These are phyloP conservation scores for Trichoderma sp. DNA, from an alignment of 2,329 filamentous ascomycete genomes.

Conservation along the genomic window DNA sequence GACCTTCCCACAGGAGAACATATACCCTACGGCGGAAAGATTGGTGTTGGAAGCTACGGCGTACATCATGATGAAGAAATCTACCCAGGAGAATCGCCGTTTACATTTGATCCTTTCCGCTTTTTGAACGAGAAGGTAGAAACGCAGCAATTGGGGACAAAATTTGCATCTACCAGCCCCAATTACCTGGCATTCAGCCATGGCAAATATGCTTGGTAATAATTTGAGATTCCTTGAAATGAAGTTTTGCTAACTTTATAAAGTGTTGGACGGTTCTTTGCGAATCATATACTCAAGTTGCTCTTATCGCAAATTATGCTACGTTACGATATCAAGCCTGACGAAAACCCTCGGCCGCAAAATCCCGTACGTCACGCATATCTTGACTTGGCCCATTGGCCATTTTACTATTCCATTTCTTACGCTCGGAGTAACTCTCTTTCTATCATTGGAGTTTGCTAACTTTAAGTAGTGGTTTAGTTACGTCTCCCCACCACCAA, in stretches of 20 bases:
- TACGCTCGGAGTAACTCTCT: background rate
- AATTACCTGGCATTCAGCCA: constrained; percentile 8
- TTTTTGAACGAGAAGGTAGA: constrained; percentile 7
- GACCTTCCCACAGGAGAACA: constrained; percentile 14
- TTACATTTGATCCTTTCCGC: constrained; percentile 13
- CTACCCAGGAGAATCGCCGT: constrained; percentile 3
- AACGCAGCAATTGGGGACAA: background rate
- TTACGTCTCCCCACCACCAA: constrained; percentile 7
- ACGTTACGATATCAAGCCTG: constrained; percentile 11
- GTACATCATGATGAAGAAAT: constrained; percentile 5
- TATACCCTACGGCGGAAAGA: constrained; percentile 1
- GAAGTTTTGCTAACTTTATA: background rate
- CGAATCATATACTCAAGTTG: constrained; percentile 15
- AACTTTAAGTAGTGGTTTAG: constrained; percentile 8
- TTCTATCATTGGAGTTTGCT: background rate
- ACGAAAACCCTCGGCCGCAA: background rate
- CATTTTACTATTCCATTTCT: background rate
- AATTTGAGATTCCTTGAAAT: background rate
- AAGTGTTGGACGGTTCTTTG: constrained; percentile 12
- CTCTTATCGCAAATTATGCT: constrained; percentile 8
- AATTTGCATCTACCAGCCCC: constrained; percentile 9
- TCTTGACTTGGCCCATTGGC: background rate
- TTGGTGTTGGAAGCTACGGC: constrained; percentile 13
- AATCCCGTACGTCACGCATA: background rate
- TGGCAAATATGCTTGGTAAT: constrained; percentile 13